These are phyloP conservation scores for Potentilla sterilis DNA, from an alignment of 306 rosid genomes.

Conservation along the genomic window DNA sequence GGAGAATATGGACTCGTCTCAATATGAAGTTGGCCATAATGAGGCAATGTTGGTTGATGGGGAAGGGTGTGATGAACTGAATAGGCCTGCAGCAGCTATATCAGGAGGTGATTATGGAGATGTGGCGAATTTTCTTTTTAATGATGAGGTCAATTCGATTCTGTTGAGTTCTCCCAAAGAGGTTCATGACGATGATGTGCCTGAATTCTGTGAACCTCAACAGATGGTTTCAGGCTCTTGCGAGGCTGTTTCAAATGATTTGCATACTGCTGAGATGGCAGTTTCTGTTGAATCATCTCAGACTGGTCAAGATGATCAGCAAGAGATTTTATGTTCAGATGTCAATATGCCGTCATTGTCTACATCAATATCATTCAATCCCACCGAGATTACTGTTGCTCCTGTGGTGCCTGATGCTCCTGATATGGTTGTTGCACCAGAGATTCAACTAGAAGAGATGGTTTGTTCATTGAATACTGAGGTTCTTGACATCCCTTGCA, in stretches of 20 bases:
- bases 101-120: constrained; percentile 29
- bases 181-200: constrained; percentile 34
- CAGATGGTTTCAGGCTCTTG: constrained; percentile 27
- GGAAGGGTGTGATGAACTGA: constrained; percentile 22
- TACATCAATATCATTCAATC: constrained; percentile 19
- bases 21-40: constrained; percentile 9
- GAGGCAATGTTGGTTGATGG: constrained; percentile 10
- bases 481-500: constrained; percentile 60
- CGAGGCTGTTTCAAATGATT: constrained; percentile 24
- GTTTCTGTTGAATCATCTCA: constrained; percentile 24
- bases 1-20: constrained; percentile 15
- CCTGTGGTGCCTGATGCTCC: constrained; percentile 16
- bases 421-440: constrained; percentile 14
- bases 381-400: constrained; percentile 5
- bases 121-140: constrained; percentile 34
- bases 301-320: constrained; percentile 30
- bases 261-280: constrained; percentile 22
- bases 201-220: constrained; percentile 28
- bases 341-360: constrained; percentile 23
- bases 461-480: constrained; percentile 56
- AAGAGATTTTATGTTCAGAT: constrained; percentile 29
- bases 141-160: constrained; percentile 33
- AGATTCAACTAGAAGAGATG: constrained; percentile 27
- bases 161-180: constrained; percentile 42
- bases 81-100: constrained; percentile 21